Percentiles rank a stretch among this genome's conserved stretches.
phyloP scores from a whole-genome alignment of 345 rosid genomes.

The Hirschfeldia incana region DNA sequence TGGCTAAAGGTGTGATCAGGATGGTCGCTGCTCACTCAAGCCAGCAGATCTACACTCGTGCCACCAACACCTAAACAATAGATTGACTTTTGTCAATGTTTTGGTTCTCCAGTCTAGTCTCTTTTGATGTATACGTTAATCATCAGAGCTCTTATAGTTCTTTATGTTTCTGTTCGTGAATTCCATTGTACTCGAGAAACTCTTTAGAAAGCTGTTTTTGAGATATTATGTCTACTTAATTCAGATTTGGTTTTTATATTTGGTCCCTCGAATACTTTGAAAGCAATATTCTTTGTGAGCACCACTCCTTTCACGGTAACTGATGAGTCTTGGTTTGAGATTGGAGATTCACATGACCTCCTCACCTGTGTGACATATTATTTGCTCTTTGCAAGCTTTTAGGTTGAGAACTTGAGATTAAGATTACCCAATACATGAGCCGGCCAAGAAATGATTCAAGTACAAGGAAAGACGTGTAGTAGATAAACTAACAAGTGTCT shows the following conservation, averaged over 20 bases:
- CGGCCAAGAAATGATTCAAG: no score
- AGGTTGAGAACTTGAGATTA: neutral
- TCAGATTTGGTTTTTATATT: neutral
- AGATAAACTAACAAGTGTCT: no score
- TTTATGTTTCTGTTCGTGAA: neutral
- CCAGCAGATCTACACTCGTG: constrained; percentile 80
- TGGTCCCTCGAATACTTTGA: neutral
- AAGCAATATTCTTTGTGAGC: neutral
- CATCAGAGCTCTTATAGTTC: constrained; percentile 21
- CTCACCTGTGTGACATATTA: neutral
- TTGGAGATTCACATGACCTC: neutral
- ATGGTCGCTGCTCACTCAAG: constrained; percentile 65
- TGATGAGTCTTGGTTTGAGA: neutral
- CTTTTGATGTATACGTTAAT: constrained; percentile 31
- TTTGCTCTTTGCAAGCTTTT: neutral
- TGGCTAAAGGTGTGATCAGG: constrained; percentile 72
- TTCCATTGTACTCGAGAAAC: constrained; percentile 1
- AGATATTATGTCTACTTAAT: neutral
- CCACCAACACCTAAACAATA: constrained; percentile 56
- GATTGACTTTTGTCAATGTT: neutral
- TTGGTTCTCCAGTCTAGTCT: constrained; percentile 1
- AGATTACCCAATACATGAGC: no score
- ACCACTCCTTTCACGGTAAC: neutral
- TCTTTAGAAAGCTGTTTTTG: neutral
- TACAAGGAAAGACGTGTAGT: no score